Conservation (phyloP, 495 filamentous ascomycete species). For the Aspergillus avenaceus region DNA sequence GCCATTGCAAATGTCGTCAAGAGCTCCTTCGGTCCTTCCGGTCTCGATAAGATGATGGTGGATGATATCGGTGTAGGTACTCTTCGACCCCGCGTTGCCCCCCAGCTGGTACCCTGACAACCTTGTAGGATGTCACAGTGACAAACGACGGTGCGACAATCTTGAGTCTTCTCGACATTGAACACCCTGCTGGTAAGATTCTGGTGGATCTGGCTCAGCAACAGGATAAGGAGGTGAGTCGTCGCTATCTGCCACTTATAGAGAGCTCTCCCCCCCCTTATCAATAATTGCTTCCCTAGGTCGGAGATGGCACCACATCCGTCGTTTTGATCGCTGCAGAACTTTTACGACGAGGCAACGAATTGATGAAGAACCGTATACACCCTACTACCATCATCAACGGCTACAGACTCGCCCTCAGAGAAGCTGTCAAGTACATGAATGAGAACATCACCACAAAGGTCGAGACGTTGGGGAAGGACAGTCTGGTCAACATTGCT, state of each 20-base stretch:
- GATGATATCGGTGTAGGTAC: conserved; percentile 89
- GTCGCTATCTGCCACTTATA: no score
- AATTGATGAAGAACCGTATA: conserved; percentile 99
- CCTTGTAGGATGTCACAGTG: conserved; percentile 85
- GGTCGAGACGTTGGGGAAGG: conserved; percentile 84
- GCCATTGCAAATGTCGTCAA: conserved; percentile 98
- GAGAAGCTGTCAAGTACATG: conserved; percentile 98
- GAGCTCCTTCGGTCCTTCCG: conserved; percentile 95
- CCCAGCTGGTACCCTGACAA: conserved; percentile 2
- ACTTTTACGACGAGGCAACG: conserved; percentile 89
- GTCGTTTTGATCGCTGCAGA: conserved; percentile 97
- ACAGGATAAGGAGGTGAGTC: conserved; percentile 88
- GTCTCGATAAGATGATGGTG: conserved; percentile 99
- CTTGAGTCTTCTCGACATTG: conserved; percentile 87
- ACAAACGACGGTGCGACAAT: conserved; percentile 99
- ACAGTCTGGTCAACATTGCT: conserved; percentile 89
- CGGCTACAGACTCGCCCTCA: conserved; percentile 89
- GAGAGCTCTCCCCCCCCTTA: background rate
- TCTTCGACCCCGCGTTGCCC: conserved; percentile 25
- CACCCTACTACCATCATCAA: conserved; percentile 99
- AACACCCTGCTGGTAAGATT: conserved; percentile 98
- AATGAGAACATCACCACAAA: conserved; percentile 94
- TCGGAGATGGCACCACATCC: conserved; percentile 96
- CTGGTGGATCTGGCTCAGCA: conserved; percentile 96
- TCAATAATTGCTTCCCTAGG: conserved; percentile 32